phyloP scores from a whole-genome alignment of 768 basidiomycete genomes.

The Mycena alexandri region DNA sequence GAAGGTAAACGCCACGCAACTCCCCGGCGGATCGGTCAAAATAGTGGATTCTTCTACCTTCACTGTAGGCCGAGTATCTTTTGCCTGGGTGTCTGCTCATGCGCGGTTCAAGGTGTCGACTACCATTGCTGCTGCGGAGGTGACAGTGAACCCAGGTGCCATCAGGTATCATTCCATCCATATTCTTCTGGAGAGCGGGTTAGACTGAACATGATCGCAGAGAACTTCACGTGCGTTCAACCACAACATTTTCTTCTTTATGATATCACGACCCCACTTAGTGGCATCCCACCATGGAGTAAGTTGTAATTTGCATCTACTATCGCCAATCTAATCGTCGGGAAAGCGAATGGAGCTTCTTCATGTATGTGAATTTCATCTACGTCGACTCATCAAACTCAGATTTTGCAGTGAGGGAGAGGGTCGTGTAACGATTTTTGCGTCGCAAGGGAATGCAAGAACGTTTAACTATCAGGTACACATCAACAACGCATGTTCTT shows the following conservation, averaged over 20 bases:
- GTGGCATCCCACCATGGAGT: slow-evolving; percentile 79
- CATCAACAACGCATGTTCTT: too few relatives aligned
- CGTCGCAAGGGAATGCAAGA: slow-evolving; percentile 62
- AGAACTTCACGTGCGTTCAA: slow-evolving; percentile 64
- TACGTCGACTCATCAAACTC: slow-evolving; percentile 10
- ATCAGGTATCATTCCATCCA: slow-evolving; percentile 53
- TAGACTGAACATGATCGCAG: slow-evolving; percentile 42
- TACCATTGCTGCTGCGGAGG: slow-evolving; percentile 68
- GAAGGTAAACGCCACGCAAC: slow-evolving; percentile 55
- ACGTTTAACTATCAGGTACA: slow-evolving; percentile 66
- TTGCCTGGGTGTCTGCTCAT: not conserved
- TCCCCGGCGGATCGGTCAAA: slow-evolving; percentile 64
- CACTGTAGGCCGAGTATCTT: slow-evolving; percentile 22
- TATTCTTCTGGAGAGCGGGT: not conserved
- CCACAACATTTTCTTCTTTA: not conserved
- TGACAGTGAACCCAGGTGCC: slow-evolving; percentile 69
- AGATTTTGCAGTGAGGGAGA: slow-evolving; percentile 58
- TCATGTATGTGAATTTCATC: slow-evolving; percentile 54
- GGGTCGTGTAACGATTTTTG: slow-evolving; percentile 69
- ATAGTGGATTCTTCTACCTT: slow-evolving; percentile 67
- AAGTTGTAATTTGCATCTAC: too few relatives aligned
- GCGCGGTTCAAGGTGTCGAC: slow-evolving; percentile 51
- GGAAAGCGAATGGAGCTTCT: slow-evolving; percentile 66
- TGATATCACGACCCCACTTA: slow-evolving; percentile 38
- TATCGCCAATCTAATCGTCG: too few relatives aligned